A percentile compares a stretch with the other conserved stretches of the same genome.
These are phyloP conservation scores for Phialocephala subalpina DNA, from an alignment of 2,329 filamentous ascomycete genomes.

Conservation along the genomic window DNA sequence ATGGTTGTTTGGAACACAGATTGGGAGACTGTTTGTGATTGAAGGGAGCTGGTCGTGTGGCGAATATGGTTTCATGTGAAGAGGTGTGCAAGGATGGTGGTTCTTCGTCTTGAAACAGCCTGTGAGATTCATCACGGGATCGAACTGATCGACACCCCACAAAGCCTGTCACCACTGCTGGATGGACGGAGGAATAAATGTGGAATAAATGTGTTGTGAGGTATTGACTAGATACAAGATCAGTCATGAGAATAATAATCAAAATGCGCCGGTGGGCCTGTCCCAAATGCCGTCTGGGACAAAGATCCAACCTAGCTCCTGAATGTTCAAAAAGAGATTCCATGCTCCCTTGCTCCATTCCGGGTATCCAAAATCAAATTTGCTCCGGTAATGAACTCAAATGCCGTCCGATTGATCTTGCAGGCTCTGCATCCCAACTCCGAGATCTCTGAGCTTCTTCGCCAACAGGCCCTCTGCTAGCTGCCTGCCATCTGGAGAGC, in stretches of 20 bases:
- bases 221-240: slow-evolving; percentile 1
- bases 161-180: not conserved
- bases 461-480: slow-evolving; percentile 73
- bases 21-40: slow-evolving; percentile 15
- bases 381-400: slow-evolving; percentile 37
- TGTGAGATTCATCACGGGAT: not conserved
- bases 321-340: slow-evolving; percentile 9
- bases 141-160: not conserved
- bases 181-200: not conserved
- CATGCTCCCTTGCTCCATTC: slow-evolving; percentile 27
- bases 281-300: not conserved
- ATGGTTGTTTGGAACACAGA: slow-evolving; percentile 4
- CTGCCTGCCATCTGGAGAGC: slow-evolving; percentile 48
- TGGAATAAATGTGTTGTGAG: not conserved
- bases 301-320: slow-evolving; percentile 5
- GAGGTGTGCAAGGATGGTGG: slow-evolving; percentile 13
- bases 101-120: slow-evolving; percentile 10
- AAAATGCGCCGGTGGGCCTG: slow-evolving; percentile 1
- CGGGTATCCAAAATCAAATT: slow-evolving; percentile 38
- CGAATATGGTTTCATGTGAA: slow-evolving; percentile 26
- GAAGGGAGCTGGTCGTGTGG: slow-evolving; percentile 19
- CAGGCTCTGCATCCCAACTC: slow-evolving; percentile 32
- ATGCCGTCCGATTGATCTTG: slow-evolving; percentile 34
- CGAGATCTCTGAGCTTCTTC: slow-evolving; percentile 65
- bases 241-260: not conserved